Conservation (phyloP, 2,329 filamentous ascomycete genomes). For the Talaromyces piceae region DNA sequence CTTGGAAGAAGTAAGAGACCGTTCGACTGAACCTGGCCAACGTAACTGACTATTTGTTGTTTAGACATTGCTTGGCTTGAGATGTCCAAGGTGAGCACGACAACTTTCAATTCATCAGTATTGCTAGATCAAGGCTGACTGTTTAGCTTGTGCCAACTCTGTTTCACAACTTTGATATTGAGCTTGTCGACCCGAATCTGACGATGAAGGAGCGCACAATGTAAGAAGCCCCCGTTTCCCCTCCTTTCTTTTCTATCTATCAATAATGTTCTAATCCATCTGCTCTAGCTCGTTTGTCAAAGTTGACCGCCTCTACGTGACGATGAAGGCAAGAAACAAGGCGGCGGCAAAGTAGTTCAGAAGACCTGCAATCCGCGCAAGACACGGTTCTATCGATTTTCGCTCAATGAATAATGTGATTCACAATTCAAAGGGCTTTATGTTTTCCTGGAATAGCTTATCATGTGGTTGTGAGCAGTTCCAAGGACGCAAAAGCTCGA, state of each 20-base stretch:
- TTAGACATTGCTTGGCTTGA: constrained; percentile 14
- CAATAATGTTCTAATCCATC: neutral
- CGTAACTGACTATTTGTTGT: neutral
- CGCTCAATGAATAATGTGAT: too few species aligned
- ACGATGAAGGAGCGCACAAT: neutral
- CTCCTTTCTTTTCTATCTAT: too few species aligned
- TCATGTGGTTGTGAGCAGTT: too few species aligned
- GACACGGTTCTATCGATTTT: neutral
- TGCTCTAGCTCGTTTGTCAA: neutral
- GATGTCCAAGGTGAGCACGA: constrained; percentile 12
- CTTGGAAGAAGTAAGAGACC: constrained; percentile 13
- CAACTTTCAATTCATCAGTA: neutral
- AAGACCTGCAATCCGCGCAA: neutral
- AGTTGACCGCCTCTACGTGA: neutral
- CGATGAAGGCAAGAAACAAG: neutral
- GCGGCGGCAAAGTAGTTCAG: neutral
- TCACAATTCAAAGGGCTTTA: too few species aligned
- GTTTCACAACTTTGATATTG: neutral
- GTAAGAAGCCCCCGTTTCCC: too few species aligned
- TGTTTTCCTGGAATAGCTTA: too few species aligned
- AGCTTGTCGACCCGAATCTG: neutral
- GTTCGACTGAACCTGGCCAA: neutral
- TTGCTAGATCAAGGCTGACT: neutral
- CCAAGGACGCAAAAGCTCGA: too few species aligned
- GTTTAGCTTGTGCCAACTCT: neutral